Percentiles rank a stretch among this genome's conserved stretches.
phyloP scores from a whole-genome alignment of 768 basidiomycete genomes.

The Mycena polygramma region DNA sequence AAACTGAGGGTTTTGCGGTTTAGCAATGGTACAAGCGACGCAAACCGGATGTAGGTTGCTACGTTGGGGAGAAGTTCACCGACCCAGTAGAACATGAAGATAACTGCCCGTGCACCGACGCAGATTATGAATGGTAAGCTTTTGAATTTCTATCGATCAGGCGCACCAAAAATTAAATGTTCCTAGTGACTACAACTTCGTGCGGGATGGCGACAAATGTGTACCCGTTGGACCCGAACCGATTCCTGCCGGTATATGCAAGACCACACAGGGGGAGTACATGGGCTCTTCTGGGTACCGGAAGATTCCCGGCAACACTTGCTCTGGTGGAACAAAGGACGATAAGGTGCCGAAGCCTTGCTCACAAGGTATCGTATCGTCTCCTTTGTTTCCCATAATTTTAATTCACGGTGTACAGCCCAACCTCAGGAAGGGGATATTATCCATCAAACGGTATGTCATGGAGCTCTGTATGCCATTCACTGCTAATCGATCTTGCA shows the following conservation, averaged over 20 bases:
- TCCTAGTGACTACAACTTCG: constrained; percentile 88
- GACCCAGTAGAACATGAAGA: constrained; percentile 91
- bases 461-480: neutral
- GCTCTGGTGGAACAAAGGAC: constrained; percentile 84
- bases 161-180: constrained; percentile 15
- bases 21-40: constrained; percentile 96
- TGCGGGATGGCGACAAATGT: constrained; percentile 81
- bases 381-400: neutral
- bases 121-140: constrained; percentile 92
- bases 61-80: constrained; percentile 89
- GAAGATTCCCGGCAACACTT: constrained; percentile 93
- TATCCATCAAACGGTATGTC: constrained; percentile 78
- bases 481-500: constrained; percentile 43
- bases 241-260: constrained; percentile 83
- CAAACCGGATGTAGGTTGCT: constrained; percentile 87
- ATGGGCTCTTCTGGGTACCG: constrained; percentile 93
- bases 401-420: constrained; percentile 58
- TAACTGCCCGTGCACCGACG: constrained; percentile 83
- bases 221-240: constrained; percentile 90
- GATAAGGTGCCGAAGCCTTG: constrained; percentile 79
- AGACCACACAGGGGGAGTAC: constrained; percentile 70
- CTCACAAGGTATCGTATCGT: constrained; percentile 71
- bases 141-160: neutral
- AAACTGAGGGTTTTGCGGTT: constrained; percentile 5
- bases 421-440: constrained; percentile 85